Conservation (phyloP, 2,329 filamentous ascomycete genomes). For the Penicillium sp. region DNA sequence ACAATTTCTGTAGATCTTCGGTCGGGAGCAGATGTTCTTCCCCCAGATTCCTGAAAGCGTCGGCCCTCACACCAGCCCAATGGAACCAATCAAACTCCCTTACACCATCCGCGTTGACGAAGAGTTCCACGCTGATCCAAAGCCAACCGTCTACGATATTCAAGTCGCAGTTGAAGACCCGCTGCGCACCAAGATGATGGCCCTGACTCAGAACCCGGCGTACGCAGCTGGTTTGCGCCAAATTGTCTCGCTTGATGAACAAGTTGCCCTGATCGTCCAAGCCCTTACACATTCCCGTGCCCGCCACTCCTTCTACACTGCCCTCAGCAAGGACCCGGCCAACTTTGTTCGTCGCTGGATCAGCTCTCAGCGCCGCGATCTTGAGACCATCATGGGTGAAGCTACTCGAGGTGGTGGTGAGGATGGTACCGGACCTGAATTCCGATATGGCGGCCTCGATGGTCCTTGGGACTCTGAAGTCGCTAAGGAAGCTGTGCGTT, state of each 20-base stretch:
- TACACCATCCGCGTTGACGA: constrained; percentile 95
- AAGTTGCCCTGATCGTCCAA: constrained; percentile 78
- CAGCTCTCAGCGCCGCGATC: constrained; percentile 83
- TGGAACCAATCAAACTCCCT: constrained; percentile 77
- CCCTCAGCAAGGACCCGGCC: constrained; percentile 76
- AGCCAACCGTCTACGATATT: constrained; percentile 86
- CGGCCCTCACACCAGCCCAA: constrained; percentile 70
- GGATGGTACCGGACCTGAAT: constrained; percentile 53
- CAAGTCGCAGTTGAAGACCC: constrained; percentile 82
- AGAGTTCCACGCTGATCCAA: constrained; percentile 70
- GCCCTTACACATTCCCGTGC: constrained; percentile 81
- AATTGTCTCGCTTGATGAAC: constrained; percentile 76
- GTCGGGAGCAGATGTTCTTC: constrained; percentile 75
- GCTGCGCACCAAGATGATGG: constrained; percentile 64
- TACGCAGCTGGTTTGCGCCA: constrained; percentile 72
- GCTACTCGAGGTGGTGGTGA: constrained; percentile 58
- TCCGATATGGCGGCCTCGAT: constrained; percentile 52
- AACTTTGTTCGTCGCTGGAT: constrained; percentile 85
- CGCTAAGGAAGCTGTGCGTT: constrained; percentile 61
- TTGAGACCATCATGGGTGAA: constrained; percentile 85
- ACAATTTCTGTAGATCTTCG: constrained; percentile 61
- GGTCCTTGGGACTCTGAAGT: constrained; percentile 63
- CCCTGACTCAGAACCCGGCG: constrained; percentile 66
- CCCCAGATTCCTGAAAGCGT: constrained; percentile 81
- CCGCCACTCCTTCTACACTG: constrained; percentile 83